Base-by-base conservation (phyloP, 192 early-diverging fungal genomes). In the Coemansia sp. region DNA sequence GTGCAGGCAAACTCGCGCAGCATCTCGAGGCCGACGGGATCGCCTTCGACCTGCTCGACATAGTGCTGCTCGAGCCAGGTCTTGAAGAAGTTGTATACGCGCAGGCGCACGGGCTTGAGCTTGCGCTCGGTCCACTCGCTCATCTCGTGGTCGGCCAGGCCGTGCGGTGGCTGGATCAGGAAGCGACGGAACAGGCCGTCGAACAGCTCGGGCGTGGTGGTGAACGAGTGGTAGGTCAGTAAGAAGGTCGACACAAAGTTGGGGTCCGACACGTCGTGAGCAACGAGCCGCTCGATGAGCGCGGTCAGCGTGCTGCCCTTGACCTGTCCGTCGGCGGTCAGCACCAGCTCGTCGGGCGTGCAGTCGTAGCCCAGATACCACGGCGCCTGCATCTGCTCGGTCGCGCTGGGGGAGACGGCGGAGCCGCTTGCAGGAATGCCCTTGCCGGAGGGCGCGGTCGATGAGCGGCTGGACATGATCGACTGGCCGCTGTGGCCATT, bases 61-160 rank as follows among this genome's bases (percentile, higher is more conserved):
- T 90, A 92, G 70, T 97, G 91, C 61, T 83, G 86, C 78, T 99
- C 97, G 8, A 98, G 74, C 97, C 97, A 99, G n/a, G 81, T 88
- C 77, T 96, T 99, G 67, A 98, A 83, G 34, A 96, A 83, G 67
- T 95, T 96, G 82, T 88, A 95, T 1, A 97, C 95, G 20, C 94
- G 91, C 55, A 96, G 84, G n/a, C 95, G 89, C 52, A 99, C 82
- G 14, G 93, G 87, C 49, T 86, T 93, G 65, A 88, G 85, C 71
- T 97, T 98, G 65, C 86, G 86, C 58, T 93, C 90, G 14, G 60
- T 81, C 95, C 95, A 99, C 18, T 84, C 68, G n/a, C 82, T 75
- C 30, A 87, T 55, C 72, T 99, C 90, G 35, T 84, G 69, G 0
- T 62, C 65, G 9, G 65, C 78, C 46, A 99, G 65, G 16, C 74